Evolutionary conservation across 768 basidiomycete species (phyloP).

Genomic region (Lepiota venenata): DNA sequence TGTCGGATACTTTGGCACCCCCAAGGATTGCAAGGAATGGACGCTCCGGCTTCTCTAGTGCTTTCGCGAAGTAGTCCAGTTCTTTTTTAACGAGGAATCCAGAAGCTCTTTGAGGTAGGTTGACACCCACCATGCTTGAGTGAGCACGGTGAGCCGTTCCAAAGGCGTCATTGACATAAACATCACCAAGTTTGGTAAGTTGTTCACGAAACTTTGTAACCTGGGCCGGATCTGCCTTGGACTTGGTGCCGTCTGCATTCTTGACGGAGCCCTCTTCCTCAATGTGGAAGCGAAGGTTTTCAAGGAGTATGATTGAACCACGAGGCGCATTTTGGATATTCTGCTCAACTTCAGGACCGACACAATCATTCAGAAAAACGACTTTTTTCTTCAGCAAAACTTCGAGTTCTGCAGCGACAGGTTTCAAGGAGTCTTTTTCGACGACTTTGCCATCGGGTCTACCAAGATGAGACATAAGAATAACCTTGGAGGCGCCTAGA

Average conservation of each 20-base stretch:
- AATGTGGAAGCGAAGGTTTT: constrained; percentile 98
- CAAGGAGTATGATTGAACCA: constrained; percentile 84
- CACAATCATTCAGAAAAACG: constrained; percentile 79
- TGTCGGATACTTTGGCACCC: constrained; percentile 98
- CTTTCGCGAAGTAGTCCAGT: constrained; percentile 98
- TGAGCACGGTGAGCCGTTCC: constrained; percentile 98
- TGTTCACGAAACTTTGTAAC: constrained; percentile 84
- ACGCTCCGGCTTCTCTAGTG: constrained; percentile 87
- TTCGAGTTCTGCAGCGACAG: constrained; percentile 79
- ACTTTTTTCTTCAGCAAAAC: constrained; percentile 70
- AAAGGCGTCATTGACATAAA: constrained; percentile 98
- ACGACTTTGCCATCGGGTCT: constrained; percentile 92
- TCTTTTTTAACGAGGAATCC: constrained; percentile 99
- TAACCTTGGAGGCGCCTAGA: constrained; percentile 74
- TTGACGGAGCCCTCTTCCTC: constrained; percentile 96
- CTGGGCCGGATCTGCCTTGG: constrained; percentile 82
- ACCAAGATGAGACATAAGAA: constrained; percentile 97
- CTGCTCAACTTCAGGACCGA: constrained; percentile 82
- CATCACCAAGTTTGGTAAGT: constrained; percentile 89
- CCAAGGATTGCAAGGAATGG: constrained; percentile 99
- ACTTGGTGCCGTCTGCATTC: constrained; percentile 92
- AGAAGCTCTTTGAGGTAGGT: constrained; percentile 87
- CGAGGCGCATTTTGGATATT: constrained; percentile 60
- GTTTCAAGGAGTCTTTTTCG: constrained; percentile 87
- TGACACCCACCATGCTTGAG: constrained; percentile 97